phyloP scores from a whole-genome alignment of 371 early-diverging fungal genomes.

The Mucor mucedo region DNA sequence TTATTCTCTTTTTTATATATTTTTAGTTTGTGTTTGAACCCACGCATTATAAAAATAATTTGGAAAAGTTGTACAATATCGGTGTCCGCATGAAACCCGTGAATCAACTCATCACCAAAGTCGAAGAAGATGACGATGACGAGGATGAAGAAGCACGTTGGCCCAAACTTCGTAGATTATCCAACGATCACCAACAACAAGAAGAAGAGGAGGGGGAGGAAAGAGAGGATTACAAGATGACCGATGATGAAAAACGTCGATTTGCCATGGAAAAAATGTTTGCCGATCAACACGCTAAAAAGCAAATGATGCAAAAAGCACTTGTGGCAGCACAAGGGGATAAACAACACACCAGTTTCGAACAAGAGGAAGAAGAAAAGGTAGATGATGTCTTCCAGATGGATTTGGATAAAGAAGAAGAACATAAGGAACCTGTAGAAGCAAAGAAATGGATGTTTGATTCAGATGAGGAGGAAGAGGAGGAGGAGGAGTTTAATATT shows the following conservation, averaged over 20 bases:
- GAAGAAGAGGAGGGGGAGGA: background rate
- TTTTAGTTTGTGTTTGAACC: conserved; percentile 74
- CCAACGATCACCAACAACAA: background rate
- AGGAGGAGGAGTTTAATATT: conserved; percentile 36
- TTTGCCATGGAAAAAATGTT: conserved; percentile 40
- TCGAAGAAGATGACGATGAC: conserved; percentile 15
- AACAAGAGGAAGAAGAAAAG: conserved; percentile 26
- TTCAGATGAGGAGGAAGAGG: conserved; percentile 42
- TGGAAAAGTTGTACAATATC: conserved; percentile 66
- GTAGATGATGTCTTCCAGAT: conserved; percentile 10
- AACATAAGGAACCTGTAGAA: conserved; percentile 37
- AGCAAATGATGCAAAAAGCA: conserved; percentile 30
- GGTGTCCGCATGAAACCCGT: conserved; percentile 51
- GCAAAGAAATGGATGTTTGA: conserved; percentile 61
- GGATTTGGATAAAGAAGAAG: conserved; percentile 32
- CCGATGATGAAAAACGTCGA: conserved; percentile 37
- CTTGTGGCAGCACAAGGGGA: conserved; percentile 20
- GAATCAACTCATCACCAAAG: conserved; percentile 35
- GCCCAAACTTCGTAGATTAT: conserved; percentile 10
- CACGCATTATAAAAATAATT: conserved; percentile 70
- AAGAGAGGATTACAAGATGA: background rate
- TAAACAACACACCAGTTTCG: conserved; percentile 35
- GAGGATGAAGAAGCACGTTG: conserved; percentile 8
- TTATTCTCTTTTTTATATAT: too few relatives aligned
- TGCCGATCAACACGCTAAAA: conserved; percentile 30